Evolutionary conservation across 2,329 filamentous ascomycete species (phyloP).

Genomic region (Colletotrichum theobromicola): DNA sequence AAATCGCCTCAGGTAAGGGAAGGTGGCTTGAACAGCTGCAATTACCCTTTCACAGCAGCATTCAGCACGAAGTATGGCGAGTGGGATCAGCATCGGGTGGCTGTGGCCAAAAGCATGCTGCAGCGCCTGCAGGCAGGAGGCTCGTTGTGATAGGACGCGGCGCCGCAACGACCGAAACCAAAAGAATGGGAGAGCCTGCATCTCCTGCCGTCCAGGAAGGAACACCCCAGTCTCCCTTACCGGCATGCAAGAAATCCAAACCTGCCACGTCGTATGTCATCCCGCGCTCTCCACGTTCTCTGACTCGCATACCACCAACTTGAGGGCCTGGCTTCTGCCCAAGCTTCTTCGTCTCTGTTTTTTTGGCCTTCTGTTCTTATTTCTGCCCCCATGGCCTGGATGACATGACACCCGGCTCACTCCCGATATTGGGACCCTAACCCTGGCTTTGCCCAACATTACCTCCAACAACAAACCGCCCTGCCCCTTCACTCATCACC

Average conservation of each 20-base stretch:
- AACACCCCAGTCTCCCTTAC: conserved; percentile 9
- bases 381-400: not conserved
- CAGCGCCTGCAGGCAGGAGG: not conserved
- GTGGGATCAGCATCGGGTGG: not conserved
- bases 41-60: not conserved
- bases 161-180: not conserved
- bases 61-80: not conserved
- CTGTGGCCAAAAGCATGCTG: not conserved
- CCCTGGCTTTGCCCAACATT: not conserved
- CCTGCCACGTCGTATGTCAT: conserved; percentile 19
- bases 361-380: not conserved
- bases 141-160: conserved; percentile 8
- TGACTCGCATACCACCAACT: conserved; percentile 12
- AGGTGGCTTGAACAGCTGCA: not conserved
- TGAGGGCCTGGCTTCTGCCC: not conserved
- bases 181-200: conserved; percentile 13
- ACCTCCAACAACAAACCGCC: not conserved
- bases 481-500: not conserved
- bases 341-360: not conserved
- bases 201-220: not conserved
- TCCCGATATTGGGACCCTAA: conserved; percentile 5
- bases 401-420: not conserved
- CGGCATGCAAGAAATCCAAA: conserved; percentile 15
- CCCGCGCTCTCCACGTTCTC: conserved; percentile 20
- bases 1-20: not conserved